Conservation (phyloP, 306 rosid genomes). For the Lithocarpus polystachyus region DNA sequence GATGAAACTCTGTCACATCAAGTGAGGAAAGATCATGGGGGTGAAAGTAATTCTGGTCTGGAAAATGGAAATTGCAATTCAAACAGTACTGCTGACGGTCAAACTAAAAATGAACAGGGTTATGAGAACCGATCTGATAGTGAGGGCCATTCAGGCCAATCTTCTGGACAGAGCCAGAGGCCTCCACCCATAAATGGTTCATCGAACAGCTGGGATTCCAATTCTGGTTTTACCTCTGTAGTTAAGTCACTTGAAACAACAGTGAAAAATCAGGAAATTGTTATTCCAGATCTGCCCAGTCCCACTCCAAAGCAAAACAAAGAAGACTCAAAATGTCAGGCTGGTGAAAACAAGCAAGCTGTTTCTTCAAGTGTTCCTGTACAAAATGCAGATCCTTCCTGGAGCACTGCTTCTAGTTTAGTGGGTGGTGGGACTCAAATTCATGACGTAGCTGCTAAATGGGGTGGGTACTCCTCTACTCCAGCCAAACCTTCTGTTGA, state of each 20-base stretch:
- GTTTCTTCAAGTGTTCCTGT: conserved; percentile 37
- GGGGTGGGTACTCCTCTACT: conserved; percentile 41
- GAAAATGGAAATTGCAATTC: conserved; percentile 45
- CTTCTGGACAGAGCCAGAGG: conserved; percentile 69
- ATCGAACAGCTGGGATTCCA: conserved; percentile 5
- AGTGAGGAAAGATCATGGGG: conserved; percentile 34
- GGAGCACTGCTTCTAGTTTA: conserved; percentile 61
- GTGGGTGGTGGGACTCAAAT: conserved; percentile 33
- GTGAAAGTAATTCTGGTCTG: conserved; percentile 31
- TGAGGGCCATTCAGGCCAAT: conserved; percentile 71
- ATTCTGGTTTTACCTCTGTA: conserved; percentile 8
- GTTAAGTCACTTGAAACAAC: conserved; percentile 33
- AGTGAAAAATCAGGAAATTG: conserved; percentile 26
- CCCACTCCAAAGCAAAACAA: conserved; percentile 22
- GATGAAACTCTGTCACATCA: conserved; percentile 29
- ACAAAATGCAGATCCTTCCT: conserved; percentile 50
- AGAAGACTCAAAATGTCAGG: conserved; percentile 23
- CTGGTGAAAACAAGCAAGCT: conserved; percentile 35
- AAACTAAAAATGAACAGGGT: conserved; percentile 40
- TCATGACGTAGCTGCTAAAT: conserved; percentile 39
- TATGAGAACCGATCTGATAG: conserved; percentile 58
- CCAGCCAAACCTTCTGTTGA: conserved; percentile 46
- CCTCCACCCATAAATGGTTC: conserved; percentile 32
- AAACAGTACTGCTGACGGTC: conserved; percentile 41
- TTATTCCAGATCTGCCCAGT: conserved; percentile 27